phyloP scores from a whole-genome alignment of 805 yeast species.

The Ogataea minuta region DNA sequence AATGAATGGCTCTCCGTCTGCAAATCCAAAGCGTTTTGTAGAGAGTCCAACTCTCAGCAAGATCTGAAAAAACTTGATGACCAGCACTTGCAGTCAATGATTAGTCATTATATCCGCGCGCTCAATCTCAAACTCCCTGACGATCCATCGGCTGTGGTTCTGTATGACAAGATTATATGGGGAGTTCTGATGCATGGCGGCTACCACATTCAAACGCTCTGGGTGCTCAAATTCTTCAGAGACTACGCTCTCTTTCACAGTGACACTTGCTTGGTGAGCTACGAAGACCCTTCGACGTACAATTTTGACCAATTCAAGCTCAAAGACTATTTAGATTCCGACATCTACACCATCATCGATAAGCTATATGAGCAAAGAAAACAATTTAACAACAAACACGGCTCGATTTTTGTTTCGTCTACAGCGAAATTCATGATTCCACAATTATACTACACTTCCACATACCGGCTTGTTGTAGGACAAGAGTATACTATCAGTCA shows the following conservation, averaged over 20 bases:
- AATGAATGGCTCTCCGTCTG: conserved; percentile 17
- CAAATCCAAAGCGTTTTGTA: conserved; percentile 6
- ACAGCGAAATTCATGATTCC: conserved; percentile 19
- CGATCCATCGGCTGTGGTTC: conserved; percentile 35
- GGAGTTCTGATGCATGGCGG: conserved; percentile 46
- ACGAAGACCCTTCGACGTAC: conserved; percentile 16
- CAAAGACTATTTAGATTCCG: conserved; percentile 12
- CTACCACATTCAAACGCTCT: conserved; percentile 39
- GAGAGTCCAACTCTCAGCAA: conserved; percentile 5
- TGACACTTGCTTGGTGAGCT: conserved; percentile 19
- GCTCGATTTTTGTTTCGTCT: conserved; percentile 12
- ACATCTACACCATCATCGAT: conserved; percentile 8
- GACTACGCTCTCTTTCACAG: conserved; percentile 25
- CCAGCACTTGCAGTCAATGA: conserved; percentile 35
- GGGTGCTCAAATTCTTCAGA: conserved; percentile 41
- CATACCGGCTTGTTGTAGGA: conserved; percentile 12
- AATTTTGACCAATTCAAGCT: conserved; percentile 16
- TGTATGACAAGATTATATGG: conserved; percentile 41
- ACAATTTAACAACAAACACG: conserved; percentile 9
- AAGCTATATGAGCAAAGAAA: conserved; percentile 21
- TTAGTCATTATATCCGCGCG: conserved; percentile 39
- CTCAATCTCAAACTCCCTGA: conserved; percentile 33
- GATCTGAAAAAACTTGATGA: conserved; percentile 14
- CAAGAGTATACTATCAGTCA: conserved; percentile 13
- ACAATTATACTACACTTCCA: conserved; percentile 14